Evolutionary conservation across 1,284 basidiomycete genomes (phyloP), one percentile per base, ranked within the genome.

Genomic region (Boletus smithii): DNA sequence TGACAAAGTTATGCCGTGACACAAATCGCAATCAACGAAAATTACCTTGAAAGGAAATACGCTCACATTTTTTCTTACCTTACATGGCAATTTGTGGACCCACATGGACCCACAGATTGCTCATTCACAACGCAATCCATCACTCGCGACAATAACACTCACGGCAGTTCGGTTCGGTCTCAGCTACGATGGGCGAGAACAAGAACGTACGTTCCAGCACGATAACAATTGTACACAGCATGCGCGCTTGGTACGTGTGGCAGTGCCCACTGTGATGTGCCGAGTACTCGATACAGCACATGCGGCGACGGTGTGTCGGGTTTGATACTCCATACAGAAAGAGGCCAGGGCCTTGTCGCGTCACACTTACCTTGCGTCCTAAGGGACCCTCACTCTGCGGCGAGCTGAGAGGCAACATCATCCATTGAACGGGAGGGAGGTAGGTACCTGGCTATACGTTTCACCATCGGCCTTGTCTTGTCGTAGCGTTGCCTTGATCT

Each of bases 1-100:
- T 59, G 58, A 59, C 58, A 59, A 7, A n/a, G 33, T 42, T 46
- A 44, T 53, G 50, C 34, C 52, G 61, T 68, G 62, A 67, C 65
- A 51, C 3, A 54, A 54, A 54, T 58, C 42, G 65, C 63, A 68
- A 65, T 65, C 66, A 51, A 44, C 10, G 10, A 43, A 61, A 61
- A 40, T 63, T 65, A 41, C 66, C 55, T 8, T 1, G 32, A 46
- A 37, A 37, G 29, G 64, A 5, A 50, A 41, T 34, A 29, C 26
- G 20, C 34, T 31, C n/a, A 17, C 40, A 0, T 5, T 23, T 9
- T 26, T 22, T 37, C 37, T 61, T 61, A 43, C 65, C 55, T 50
- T 36, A 8, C 17, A 39, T 22, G 60, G 66, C 1, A 63, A 55
- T 48, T 67, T 52, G 7, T 42, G 62, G 65, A 68, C 65, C 62